Evolutionary conservation across 306 rosid genomes (phyloP), one percentile per base, ranked within the genome.

Genomic region (Elaeagnus macrophylla): DNA sequence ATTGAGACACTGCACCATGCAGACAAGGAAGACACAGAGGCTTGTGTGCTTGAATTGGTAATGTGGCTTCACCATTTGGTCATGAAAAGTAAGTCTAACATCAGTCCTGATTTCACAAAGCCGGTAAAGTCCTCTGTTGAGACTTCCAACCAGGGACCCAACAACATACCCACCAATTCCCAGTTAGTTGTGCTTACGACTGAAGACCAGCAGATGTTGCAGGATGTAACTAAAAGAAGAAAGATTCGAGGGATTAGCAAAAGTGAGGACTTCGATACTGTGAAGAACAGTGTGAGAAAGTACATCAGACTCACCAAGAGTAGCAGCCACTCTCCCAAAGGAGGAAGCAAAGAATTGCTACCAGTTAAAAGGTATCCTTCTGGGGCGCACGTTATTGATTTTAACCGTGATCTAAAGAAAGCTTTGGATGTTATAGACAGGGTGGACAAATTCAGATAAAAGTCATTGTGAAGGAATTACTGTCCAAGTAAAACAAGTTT

Each of bases 1-100:
- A 81, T 88, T 8, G 96, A 88, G 75, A 88, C 96, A 48, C 63
- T 88, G 52, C 94, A 88, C 78, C 94, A 87, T 48, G 89, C 96
- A 7, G 74, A 87, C 53, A 83, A 74, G 67, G 94, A 66, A 42
- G 81, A 79, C 68, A 88, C 85, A 18, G 96, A 87, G 57, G 54
- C 68, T 40, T 79, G 81, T 56, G 48, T 88, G 16, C 78, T 83
- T 17, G 81, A 81, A 55, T 82, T 83, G 69, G 75, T 88, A 19
- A 36, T 84, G 40, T 88, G 87, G 94, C 96, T 88, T 71, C 89
- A 88, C 46, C 87, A 78, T 61, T 74, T 88, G 68, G 79, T 81
- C 51, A 48, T 62, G 50, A 65, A 67, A 79, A 77, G 64, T 57
- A 84, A 69, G 67, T 59, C 64, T 12, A 60, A 17, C 53, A 60